Percentiles rank a stretch among this genome's conserved stretches.
Conservation (phyloP, 2,329 filamentous ascomycete genomes). For the Sporothrix protearum region DNA sequence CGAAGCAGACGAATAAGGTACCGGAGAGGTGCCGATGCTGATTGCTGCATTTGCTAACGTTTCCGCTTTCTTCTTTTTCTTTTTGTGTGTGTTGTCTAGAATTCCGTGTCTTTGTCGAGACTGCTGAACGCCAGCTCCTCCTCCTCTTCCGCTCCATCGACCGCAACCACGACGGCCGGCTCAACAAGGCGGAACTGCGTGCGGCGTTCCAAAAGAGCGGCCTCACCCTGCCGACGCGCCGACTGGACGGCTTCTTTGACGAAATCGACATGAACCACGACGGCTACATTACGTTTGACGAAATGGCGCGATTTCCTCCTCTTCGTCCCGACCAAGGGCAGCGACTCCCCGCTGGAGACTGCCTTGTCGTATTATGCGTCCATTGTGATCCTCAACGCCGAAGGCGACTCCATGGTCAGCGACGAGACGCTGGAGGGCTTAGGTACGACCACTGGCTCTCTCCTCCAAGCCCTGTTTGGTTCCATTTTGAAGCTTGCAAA, state of each 20-base stretch:
- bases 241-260: slow-evolving; percentile 79
- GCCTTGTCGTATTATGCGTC: slow-evolving; percentile 90
- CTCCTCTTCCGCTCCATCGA: slow-evolving; percentile 84
- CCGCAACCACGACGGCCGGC: slow-evolving; percentile 74
- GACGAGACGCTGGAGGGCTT: slow-evolving; percentile 88
- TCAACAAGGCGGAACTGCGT: slow-evolving; percentile 82
- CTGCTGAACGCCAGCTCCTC: slow-evolving; percentile 79
- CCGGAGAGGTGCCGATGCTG: neutral
- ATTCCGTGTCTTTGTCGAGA: slow-evolving; percentile 82
- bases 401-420: slow-evolving; percentile 89
- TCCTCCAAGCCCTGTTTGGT: slow-evolving; percentile 72
- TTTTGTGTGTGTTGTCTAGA: too few relatives aligned
- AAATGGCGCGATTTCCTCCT: slow-evolving; percentile 98
- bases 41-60: neutral
- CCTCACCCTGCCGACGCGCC: slow-evolving; percentile 70
- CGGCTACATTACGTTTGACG: slow-evolving; percentile 81
- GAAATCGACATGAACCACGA: slow-evolving; percentile 89
- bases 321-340: slow-evolving; percentile 69
- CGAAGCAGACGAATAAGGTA: neutral
- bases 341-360: slow-evolving; percentile 68
- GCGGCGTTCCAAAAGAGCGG: slow-evolving; percentile 74
- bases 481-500: slow-evolving; percentile 65
- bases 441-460: slow-evolving; percentile 72
- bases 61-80: neutral
- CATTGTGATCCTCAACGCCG: slow-evolving; percentile 81